phyloP scores from a whole-genome alignment of 75 land plant species.

The Picea sitchensis region DNA sequence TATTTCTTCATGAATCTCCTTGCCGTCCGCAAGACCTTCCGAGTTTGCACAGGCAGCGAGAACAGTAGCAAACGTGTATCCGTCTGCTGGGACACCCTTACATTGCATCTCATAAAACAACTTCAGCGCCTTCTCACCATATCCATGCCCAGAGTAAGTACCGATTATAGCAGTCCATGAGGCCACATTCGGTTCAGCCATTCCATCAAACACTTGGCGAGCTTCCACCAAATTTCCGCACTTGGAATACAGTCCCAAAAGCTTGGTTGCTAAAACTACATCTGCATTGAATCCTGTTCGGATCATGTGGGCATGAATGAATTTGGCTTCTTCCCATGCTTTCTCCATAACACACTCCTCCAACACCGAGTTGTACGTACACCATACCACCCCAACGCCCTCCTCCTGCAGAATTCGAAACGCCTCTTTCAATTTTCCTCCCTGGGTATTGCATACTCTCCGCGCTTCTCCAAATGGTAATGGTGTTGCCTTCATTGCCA shows the following conservation, averaged over 20 bases:
- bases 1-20: slow-evolving; percentile 47
- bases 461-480: too few relatives aligned
- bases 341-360: not conserved
- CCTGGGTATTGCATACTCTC: too few relatives aligned
- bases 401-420: too few relatives aligned
- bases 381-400: too few relatives aligned
- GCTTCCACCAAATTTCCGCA: slow-evolving; percentile 43
- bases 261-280: slow-evolving; percentile 27
- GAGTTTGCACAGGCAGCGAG: slow-evolving; percentile 29
- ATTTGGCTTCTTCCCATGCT: slow-evolving; percentile 3
- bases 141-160: slow-evolving; percentile 32
- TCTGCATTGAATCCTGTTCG: slow-evolving; percentile 28
- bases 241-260: slow-evolving; percentile 53
- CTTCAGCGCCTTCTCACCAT: slow-evolving; percentile 32
- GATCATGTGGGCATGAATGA: slow-evolving; percentile 27
- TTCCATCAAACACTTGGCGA: slow-evolving; percentile 23
- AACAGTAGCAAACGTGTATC: slow-evolving; percentile 47
- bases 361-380: too few relatives aligned
- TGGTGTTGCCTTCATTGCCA: too few relatives aligned
- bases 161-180: slow-evolving; percentile 51
- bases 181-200: slow-evolving; percentile 37
- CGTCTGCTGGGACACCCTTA: slow-evolving; percentile 41
- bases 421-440: too few relatives aligned
- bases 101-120: slow-evolving; percentile 35
- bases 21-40: slow-evolving; percentile 14